phyloP scores from a whole-genome alignment of 305 asterid species.

The Solanum hybrid region DNA sequence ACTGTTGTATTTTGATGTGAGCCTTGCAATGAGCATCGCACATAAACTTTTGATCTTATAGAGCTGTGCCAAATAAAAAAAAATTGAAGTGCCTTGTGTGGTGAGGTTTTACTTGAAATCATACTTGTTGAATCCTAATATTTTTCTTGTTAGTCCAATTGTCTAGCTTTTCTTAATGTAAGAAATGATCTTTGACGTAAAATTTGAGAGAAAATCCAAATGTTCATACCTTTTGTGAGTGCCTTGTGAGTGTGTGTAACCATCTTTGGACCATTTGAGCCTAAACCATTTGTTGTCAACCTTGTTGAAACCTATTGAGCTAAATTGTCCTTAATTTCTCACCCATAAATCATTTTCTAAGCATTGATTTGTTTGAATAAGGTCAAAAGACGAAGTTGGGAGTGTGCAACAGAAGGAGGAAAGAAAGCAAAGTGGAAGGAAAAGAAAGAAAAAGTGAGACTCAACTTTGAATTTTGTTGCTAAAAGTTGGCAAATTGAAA shows the following conservation, averaged over 20 bases:
- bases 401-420: neutral
- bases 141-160: too few species aligned
- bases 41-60: too few species aligned
- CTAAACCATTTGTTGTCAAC: neutral
- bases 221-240: neutral
- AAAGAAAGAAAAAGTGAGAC: too few species aligned
- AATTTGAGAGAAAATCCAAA: neutral
- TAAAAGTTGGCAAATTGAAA: too few species aligned
- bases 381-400: neutral
- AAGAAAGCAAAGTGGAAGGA: too few species aligned
- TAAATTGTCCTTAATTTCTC: neutral
- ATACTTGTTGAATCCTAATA: neutral
- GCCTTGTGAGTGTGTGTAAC: neutral
- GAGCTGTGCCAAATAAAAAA: too few species aligned
- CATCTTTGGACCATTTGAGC: neutral
- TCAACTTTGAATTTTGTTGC: too few species aligned
- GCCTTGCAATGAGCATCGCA: too few species aligned
- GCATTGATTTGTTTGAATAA: neutral
- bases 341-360: neutral
- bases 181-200: neutral
- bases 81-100: neutral
- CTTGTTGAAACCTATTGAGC: neutral
- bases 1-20: too few species aligned
- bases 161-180: neutral
- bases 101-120: neutral